Percentiles rank a stretch among this genome's conserved stretches.
Conservation (phyloP, 2,329 filamentous ascomycete genomes). For the Akanthomyces dipterigenus region DNA sequence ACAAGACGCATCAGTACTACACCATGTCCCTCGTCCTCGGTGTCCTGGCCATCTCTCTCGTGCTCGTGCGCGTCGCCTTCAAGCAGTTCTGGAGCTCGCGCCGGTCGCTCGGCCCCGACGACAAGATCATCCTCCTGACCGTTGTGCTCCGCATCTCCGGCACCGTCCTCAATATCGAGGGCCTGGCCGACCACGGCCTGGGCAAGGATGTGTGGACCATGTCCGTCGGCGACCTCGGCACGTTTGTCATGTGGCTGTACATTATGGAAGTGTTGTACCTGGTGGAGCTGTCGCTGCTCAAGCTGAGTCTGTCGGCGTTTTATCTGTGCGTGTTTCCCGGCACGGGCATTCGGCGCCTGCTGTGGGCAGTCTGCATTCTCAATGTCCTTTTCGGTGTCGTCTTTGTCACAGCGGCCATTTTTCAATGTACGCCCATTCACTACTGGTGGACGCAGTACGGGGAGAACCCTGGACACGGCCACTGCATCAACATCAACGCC, state of each 20-base stretch:
- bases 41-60: constrained; percentile 31
- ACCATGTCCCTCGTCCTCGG: constrained; percentile 27
- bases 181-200: constrained; percentile 33
- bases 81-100: constrained; percentile 28
- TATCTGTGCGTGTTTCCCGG: constrained; percentile 48
- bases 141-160: constrained; percentile 23
- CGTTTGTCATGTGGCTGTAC: constrained; percentile 38
- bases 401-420: constrained; percentile 37
- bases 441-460: constrained; percentile 49
- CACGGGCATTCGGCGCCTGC: constrained; percentile 28
- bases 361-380: constrained; percentile 37
- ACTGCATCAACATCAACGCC: constrained; percentile 42
- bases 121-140: constrained; percentile 28
- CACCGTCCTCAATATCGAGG: constrained; percentile 26
- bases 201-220: constrained; percentile 47
- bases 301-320: constrained; percentile 47
- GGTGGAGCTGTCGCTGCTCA: constrained; percentile 36
- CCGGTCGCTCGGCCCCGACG: constrained; percentile 31
- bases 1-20: constrained; percentile 27
- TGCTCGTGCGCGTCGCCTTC: constrained; percentile 34
- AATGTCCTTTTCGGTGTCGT: constrained; percentile 31
- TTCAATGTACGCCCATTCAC: constrained; percentile 45
- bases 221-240: constrained; percentile 31
- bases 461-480: constrained; percentile 33
- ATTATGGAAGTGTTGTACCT: constrained; percentile 40